Conservation (phyloP, 2,329 filamentous ascomycete genomes). For the Calonectria ilicicola region DNA sequence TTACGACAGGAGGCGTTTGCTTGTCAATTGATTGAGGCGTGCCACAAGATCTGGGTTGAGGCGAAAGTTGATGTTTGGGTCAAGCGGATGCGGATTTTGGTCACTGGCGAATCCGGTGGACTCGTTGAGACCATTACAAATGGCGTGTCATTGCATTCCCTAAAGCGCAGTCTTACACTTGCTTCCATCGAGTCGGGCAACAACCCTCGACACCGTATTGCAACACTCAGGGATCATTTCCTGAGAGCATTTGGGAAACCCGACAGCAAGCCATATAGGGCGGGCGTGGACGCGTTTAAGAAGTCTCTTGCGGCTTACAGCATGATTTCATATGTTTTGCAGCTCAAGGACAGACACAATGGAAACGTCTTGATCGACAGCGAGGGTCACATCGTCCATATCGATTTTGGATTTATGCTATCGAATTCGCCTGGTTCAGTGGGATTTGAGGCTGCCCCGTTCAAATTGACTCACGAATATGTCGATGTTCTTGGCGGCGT, state of each 20-base stretch:
- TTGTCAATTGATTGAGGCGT: constrained; percentile 85
- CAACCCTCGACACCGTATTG: constrained; percentile 81
- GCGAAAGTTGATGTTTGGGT: constrained; percentile 85
- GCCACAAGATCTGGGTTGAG: constrained; percentile 84
- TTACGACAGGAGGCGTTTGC: constrained; percentile 88
- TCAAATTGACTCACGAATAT: constrained; percentile 89
- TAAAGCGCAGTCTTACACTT: constrained; percentile 85
- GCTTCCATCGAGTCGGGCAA: constrained; percentile 78
- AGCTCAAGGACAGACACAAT: constrained; percentile 89
- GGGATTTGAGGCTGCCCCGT: constrained; percentile 87
- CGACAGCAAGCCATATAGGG: constrained; percentile 76
- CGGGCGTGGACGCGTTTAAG: constrained; percentile 83
- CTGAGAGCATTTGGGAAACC: constrained; percentile 80
- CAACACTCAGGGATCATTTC: constrained; percentile 85
- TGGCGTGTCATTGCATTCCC: constrained; percentile 86
- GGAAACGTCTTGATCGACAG: constrained; percentile 89
- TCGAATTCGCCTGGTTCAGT: constrained; percentile 88
- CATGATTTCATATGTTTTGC: constrained; percentile 85
- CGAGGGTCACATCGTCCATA: constrained; percentile 88
- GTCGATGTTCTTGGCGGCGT: constrained; percentile 84
- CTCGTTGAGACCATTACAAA: constrained; percentile 91
- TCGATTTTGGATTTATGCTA: constrained; percentile 92
- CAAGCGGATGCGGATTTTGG: constrained; percentile 87
- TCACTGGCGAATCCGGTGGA: constrained; percentile 86
- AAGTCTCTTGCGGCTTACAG: constrained; percentile 87